Evolutionary conservation across 192 early-diverging fungal genomes (phyloP).

Genomic region (Geranomyces variabilis): DNA sequence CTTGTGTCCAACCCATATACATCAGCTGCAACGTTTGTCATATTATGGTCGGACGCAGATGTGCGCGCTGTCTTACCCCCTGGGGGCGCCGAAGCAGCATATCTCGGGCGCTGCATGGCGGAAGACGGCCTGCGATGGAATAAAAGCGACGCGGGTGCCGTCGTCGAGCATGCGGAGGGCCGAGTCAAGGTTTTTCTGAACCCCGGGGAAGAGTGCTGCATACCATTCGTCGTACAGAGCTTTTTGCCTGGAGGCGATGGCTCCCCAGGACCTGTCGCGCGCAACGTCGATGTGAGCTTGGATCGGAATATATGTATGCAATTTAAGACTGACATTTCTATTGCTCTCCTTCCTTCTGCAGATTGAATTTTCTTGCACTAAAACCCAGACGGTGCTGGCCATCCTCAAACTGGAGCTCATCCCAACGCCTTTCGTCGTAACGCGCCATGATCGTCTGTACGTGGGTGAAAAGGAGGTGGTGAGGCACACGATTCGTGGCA

Average conservation of each 20-base stretch:
- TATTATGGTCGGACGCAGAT: conserved; percentile 50
- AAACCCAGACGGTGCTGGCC: conserved; percentile 28
- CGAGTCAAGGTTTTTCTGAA: conserved; percentile 16
- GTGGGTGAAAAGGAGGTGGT: conserved; percentile 49
- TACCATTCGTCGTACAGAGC: conserved; percentile 58
- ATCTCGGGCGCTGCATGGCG: not conserved
- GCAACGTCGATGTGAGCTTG: not conserved
- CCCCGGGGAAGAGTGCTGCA: conserved; percentile 37
- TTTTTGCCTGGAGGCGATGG: conserved; percentile 30
- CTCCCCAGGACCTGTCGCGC: not conserved
- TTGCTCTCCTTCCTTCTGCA: not conserved
- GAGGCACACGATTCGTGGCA: conserved; percentile 38
- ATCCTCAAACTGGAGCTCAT: conserved; percentile 37
- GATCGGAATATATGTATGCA: too few species aligned
- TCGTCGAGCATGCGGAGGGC: not conserved
- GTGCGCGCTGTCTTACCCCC: conserved; percentile 27
- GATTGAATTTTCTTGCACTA: conserved; percentile 37
- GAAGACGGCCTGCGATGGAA: not conserved
- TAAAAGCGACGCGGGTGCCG: not conserved
- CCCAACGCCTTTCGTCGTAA: conserved; percentile 35
- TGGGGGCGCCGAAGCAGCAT: conserved; percentile 8
- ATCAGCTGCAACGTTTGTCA: conserved; percentile 43
- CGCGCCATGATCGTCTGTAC: conserved; percentile 44
- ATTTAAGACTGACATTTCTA: not conserved
- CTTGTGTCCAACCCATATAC: conserved; percentile 49